These are phyloP conservation scores for Cornus kousa DNA, from an alignment of 148 eudicot genomes.

Conservation along the genomic window DNA sequence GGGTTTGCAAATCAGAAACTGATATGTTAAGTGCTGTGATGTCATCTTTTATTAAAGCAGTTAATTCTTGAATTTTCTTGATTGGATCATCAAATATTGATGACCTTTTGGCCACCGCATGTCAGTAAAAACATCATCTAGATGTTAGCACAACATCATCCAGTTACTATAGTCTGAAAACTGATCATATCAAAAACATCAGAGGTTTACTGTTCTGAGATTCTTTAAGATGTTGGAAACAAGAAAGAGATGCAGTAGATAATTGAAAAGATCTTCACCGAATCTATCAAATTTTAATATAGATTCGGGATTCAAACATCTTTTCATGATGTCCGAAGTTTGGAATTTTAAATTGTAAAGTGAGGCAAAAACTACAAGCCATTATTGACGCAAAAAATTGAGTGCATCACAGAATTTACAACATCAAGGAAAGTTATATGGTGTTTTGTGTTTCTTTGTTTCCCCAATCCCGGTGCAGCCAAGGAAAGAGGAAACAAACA, in stretches of 20 bases:
- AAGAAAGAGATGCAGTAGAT: background rate
- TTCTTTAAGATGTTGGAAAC: background rate
- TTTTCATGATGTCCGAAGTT: too few species aligned
- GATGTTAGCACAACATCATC: background rate
- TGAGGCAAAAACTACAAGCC: background rate
- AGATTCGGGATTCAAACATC: background rate
- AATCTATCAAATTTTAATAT: background rate
- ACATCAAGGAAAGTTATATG: background rate
- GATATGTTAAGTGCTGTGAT: conserved; percentile 72
- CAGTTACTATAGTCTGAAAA: background rate
- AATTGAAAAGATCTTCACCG: background rate
- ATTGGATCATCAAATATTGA: conserved; percentile 86
- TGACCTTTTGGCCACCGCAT: conserved; percentile 69
- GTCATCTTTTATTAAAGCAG: conserved; percentile 59
- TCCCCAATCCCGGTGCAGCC: background rate
- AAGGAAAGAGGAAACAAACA: background rate
- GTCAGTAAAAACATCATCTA: background rate
- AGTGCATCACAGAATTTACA: background rate
- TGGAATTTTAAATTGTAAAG: background rate
- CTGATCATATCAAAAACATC: background rate
- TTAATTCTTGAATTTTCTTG: conserved; percentile 66
- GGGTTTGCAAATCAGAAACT: conserved; percentile 68
- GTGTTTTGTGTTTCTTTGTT: background rate
- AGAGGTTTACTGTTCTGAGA: background rate
- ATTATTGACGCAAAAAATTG: background rate